These are phyloP conservation scores for Begonia loranthoides DNA, from an alignment of 306 rosid species.

Conservation along the genomic window DNA sequence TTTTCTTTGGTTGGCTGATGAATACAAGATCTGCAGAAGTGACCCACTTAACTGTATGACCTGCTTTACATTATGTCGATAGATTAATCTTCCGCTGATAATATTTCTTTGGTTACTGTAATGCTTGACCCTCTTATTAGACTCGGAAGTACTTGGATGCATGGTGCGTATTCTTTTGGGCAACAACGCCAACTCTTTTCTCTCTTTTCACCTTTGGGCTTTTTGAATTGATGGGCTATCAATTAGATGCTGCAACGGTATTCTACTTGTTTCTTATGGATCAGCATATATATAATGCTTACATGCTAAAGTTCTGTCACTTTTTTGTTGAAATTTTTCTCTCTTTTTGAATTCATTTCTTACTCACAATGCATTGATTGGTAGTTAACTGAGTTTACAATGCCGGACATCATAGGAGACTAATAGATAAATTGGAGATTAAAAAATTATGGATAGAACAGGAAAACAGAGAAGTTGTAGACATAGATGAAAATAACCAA, in stretches of 20 bases:
- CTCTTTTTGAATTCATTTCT: not conserved
- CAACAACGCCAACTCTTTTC: conserved; percentile 87
- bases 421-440: no score
- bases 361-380: no score
- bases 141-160: conserved; percentile 96
- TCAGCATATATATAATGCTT: conserved; percentile 2
- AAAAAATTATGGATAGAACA: no score
- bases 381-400: no score
- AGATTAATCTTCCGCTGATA: no score
- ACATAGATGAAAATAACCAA: no score
- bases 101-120: no score
- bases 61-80: no score
- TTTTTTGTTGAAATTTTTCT: conserved; percentile 2
- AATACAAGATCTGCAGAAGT: conserved; percentile 80
- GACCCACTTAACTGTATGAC: conserved; percentile 65
- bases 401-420: no score
- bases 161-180: conserved; percentile 99
- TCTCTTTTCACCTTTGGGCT: conserved; percentile 90
- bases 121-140: conserved; percentile 20
- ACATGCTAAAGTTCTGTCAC: conserved; percentile 8
- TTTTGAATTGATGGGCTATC: conserved; percentile 72
- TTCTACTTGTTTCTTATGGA: conserved; percentile 12
- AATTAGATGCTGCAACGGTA: conserved; percentile 96
- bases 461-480: no score
- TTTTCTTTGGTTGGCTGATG: conserved; percentile 89